Evolutionary conservation across 1,139 yeast species (phyloP), one percentile per base, ranked within the genome.

Genomic region (Candida smagusa): DNA sequence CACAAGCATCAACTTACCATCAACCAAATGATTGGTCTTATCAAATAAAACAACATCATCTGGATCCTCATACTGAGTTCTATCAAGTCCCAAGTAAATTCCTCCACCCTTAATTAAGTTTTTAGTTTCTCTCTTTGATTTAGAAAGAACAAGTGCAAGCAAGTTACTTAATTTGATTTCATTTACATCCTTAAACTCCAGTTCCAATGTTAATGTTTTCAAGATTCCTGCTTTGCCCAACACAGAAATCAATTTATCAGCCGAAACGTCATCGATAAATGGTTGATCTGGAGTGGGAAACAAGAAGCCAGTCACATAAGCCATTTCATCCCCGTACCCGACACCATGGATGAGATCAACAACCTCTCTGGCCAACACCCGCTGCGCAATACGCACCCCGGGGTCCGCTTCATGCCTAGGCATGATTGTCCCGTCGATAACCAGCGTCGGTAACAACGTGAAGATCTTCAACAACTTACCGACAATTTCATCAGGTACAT

Each of bases 331-430:
- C 2, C 95, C 95, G 5, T 74, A 69, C 0, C 92, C 94, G 8
- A 69, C 69, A 0, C 97, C 98, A 59, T 89, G 97, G 27, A 92
- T 73, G 52, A 92, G 68, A 50, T 87, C 95, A 4, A 92, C 84
- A 32, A 90, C 85, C 55, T 92, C 97, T 32, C 78, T 64, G 0
- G 97, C 97, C 33, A 92, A 69, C 0, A 81, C 59, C 33, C 79
- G 67, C 60, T 92, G 97, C 0, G 92, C 97, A 22, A 68, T 48
- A 43, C 96, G 73, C 29, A 63, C 51, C 0, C 83, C 79, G 9
- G 92, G 90, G 42, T 79, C 77, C 22, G 60, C 43, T 3, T 52
- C 48, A 50, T 90, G 97, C 23, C 62, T 53, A 1, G 52, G 57
- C 45, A 84, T 56, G 13, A 87, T 63, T 2, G 53, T 56, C n/a